Base-by-base conservation (phyloP, 108 stramenopile genomes). In the Stephanodiscus minutulus region DNA sequence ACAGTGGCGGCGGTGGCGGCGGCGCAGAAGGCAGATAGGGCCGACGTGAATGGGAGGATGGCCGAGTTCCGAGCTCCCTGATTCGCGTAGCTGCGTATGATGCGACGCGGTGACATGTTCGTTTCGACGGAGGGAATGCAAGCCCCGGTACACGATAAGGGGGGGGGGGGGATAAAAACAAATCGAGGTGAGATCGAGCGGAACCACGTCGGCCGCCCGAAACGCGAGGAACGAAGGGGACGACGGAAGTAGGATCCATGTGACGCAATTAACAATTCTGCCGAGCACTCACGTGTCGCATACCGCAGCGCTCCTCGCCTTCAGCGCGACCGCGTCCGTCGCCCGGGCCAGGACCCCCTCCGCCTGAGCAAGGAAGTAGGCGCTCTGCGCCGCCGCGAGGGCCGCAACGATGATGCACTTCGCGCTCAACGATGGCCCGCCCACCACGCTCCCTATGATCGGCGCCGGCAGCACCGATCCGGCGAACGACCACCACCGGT, bases 1-100 rank as follows among this genome's bases (percentile, higher is more conserved):
- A 96, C 96, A 58, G 89, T 83, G 22, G 93, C 93, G 18, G 96
- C 93, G 25, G 93, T 93, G 0, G 89, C 93, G 36, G 96, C 96
- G 15, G 93, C 96, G 81, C 90, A 93, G 20, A 96, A 77, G 2
- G 86, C 86, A 21, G 80, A 81, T 35, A 96, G 79, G 13, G 96
- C 96, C 12, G 86, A 87, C 28, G 96, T 96, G 60, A 94, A 96
- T 15, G 96, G 96, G 21, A 96, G 74, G 28, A 96, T 90, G 10
- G 92, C 91, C 0, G 91, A 87, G 21, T 81, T 83, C 47, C 96
- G 77, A 22, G 93, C 80, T 17, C 91, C 93, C 73, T 94, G 96
- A 65, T 96, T 96, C 54, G 96, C 96, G 74, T 96, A 96, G 10
- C 74, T 74, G 54, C n/a, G n/a, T n/a, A n/a, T n/a, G n/a, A n/a